Evolutionary conservation across 2,329 filamentous ascomycete species (phyloP).

Genomic region (Colletotrichum abscissum): DNA sequence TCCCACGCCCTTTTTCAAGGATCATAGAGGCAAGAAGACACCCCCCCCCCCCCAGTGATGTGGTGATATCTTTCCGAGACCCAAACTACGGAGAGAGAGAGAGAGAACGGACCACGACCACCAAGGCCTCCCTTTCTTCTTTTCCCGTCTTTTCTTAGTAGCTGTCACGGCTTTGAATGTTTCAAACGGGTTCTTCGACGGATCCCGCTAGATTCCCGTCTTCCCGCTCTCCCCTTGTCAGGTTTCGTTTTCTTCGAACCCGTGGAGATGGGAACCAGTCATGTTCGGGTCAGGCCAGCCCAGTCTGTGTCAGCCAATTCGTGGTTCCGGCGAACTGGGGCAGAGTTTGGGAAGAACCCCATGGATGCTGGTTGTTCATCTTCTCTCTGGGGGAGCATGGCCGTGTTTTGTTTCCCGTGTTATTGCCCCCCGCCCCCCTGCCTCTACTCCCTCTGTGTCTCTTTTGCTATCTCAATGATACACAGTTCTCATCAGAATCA

Average conservation of each 20-base stretch:
- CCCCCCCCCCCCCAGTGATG: no score
- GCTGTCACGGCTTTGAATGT: neutral
- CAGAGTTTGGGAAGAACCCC: neutral
- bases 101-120: neutral
- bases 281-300: neutral
- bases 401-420: no score
- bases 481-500: neutral
- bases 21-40: neutral
- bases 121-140: neutral
- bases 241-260: neutral
- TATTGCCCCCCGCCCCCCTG: no score
- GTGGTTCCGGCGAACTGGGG: neutral
- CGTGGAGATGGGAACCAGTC: neutral
- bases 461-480: neutral
- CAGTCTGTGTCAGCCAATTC: neutral
- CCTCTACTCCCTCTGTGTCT: no score
- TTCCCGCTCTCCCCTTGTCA: constrained; percentile 12
- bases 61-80: neutral
- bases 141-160: neutral
- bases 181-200: constrained; percentile 23
- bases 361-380: no score
- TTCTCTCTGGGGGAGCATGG: no score
- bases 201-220: constrained; percentile 32
- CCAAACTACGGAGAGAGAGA: neutral
- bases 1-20: neutral